Percentiles rank a stretch among this genome's conserved stretches.
These are phyloP conservation scores for Thraustochytrium sp. DNA, from an alignment of 352 stramenopile genomes.

Conservation along the genomic window DNA sequence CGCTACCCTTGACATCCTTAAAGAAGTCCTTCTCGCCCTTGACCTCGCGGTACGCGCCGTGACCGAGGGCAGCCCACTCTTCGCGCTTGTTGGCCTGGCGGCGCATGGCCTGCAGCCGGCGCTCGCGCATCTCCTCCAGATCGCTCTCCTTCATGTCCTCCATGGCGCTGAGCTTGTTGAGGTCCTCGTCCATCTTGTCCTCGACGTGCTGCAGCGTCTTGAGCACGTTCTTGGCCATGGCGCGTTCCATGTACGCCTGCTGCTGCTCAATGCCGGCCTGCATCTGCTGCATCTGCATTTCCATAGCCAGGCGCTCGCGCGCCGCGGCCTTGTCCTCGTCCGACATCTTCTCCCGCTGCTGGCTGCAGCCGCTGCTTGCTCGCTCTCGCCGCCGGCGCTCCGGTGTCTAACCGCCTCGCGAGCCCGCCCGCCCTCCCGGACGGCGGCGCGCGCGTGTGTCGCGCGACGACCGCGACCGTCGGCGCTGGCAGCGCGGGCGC, in stretches of 20 bases:
- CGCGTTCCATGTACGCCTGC: constrained; percentile 28
- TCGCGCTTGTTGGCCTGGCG: constrained; percentile 46
- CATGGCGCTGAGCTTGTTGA: constrained; percentile 62
- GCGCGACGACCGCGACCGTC: too few relatives aligned
- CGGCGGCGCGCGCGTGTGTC: too few relatives aligned
- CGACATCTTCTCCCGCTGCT: neutral
- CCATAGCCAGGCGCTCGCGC: neutral
- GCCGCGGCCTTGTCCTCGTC: constrained; percentile 22
- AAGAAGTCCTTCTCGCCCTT: constrained; percentile 90
- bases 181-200: constrained; percentile 67
- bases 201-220: constrained; percentile 76
- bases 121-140: constrained; percentile 73
- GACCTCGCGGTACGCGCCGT: constrained; percentile 77
- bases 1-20: constrained; percentile 79
- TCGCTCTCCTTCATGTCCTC: constrained; percentile 77
- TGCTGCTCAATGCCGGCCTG: constrained; percentile 58
- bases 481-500: too few relatives aligned
- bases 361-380: too few relatives aligned
- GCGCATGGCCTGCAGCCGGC: constrained; percentile 63
- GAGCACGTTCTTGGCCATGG: constrained; percentile 71
- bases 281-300: constrained; percentile 57
- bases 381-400: too few relatives aligned
- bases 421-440: too few relatives aligned
- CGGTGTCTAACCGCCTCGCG: too few relatives aligned
- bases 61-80: constrained; percentile 62